These are phyloP conservation scores for Neonectria sp. DNA, from an alignment of 2,329 filamentous ascomycete genomes.

Conservation along the genomic window DNA sequence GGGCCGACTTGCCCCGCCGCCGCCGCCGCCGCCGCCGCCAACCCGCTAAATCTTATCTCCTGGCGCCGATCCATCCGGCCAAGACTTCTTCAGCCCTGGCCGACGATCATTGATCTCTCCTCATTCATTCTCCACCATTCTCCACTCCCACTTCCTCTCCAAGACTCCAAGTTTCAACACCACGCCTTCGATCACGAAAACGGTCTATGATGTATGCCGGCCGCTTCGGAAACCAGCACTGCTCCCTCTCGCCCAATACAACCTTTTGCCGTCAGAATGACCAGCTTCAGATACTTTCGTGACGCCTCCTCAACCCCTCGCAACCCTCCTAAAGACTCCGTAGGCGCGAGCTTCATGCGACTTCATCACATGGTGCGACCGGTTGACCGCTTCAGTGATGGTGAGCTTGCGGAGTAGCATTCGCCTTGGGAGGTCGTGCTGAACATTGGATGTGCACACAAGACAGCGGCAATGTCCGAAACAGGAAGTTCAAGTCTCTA, in stretches of 20 bases:
- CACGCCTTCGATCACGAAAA: conserved; percentile 14
- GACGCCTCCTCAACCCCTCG: not conserved
- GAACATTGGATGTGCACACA: conserved; percentile 28
- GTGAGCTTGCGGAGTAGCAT: not conserved
- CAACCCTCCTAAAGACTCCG: not conserved
- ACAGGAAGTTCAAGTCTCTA: conserved; percentile 39
- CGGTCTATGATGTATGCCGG: not conserved
- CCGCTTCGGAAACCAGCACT: too few species aligned
- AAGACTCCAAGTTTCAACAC: conserved; percentile 19
- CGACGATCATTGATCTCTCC: conserved; percentile 9
- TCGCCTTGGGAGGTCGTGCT: not conserved
- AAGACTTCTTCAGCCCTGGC: not conserved
- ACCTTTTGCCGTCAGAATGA: not conserved
- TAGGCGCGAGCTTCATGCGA: not conserved
- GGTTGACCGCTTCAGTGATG: not conserved
- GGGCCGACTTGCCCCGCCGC: not conserved
- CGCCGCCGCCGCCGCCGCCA: too few species aligned
- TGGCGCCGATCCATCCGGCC: not conserved
- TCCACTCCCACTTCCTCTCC: conserved; percentile 12
- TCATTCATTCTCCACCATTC: not conserved
- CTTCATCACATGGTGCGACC: not conserved
- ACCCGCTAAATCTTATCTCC: conserved; percentile 39
- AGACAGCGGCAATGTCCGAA: conserved; percentile 38
- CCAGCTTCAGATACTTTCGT: not conserved
- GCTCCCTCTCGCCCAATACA: conserved; percentile 4